Evolutionary conservation across 2,329 filamentous ascomycete genomes (phyloP).

Genomic region (Claviceps sp.): DNA sequence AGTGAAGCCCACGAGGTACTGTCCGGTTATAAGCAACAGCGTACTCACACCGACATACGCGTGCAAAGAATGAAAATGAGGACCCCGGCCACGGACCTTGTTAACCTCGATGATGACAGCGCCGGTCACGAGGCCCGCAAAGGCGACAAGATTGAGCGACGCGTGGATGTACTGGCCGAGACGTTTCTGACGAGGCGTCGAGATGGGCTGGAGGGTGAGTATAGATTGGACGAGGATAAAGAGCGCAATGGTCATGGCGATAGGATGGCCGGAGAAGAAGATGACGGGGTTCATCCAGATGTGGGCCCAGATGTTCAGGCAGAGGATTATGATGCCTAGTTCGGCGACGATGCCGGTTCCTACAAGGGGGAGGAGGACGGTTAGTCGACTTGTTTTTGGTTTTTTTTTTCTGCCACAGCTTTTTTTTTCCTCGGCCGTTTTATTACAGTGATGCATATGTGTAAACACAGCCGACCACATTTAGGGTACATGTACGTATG

Average conservation of each 20-base stretch:
- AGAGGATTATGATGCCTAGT: constrained; percentile 60
- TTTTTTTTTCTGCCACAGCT: too few relatives aligned
- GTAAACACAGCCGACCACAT: too few relatives aligned
- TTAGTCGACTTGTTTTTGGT: too few relatives aligned
- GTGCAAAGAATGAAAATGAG: constrained; percentile 70
- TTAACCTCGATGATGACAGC: constrained; percentile 68
- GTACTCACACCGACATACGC: constrained; percentile 71
- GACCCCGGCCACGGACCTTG: constrained; percentile 54
- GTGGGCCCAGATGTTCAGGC: constrained; percentile 62
- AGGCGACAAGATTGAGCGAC: constrained; percentile 51
- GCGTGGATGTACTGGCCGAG: constrained; percentile 50
- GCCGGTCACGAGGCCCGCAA: constrained; percentile 49
- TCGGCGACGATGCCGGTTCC: constrained; percentile 75
- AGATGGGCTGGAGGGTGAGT: constrained; percentile 71
- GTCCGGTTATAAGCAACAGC: constrained; percentile 54
- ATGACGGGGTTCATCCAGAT: constrained; percentile 59
- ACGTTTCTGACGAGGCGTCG: constrained; percentile 60
- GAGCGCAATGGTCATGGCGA: constrained; percentile 53
- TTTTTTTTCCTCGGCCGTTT: too few relatives aligned
- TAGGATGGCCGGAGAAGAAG: constrained; percentile 80
- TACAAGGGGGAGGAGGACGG: constrained; percentile 19
- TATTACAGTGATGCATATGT: too few relatives aligned
- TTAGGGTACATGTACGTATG: too few relatives aligned
- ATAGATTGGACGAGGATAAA: constrained; percentile 67
- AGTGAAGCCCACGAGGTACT: constrained; percentile 68